phyloP scores from a whole-genome alignment of 768 basidiomycete genomes.

The Amanita rimosa region DNA sequence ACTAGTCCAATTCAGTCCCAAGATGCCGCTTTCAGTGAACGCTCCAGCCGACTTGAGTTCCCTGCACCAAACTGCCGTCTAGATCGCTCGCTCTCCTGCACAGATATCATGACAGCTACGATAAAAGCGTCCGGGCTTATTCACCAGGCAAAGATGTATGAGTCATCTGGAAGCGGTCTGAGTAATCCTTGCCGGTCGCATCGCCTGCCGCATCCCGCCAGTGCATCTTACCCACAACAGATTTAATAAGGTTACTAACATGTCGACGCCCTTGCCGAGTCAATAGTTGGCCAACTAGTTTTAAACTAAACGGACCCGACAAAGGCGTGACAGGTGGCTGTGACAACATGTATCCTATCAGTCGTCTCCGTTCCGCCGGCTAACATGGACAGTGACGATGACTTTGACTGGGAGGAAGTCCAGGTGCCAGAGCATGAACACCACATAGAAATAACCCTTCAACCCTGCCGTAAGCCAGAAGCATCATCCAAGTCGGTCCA shows the following conservation, averaged over 20 bases:
- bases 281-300: too few relatives aligned
- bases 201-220: too few relatives aligned
- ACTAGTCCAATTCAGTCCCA: not conserved
- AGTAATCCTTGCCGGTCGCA: too few relatives aligned
- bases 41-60: not conserved
- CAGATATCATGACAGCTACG: too few relatives aligned
- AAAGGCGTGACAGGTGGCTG: not conserved
- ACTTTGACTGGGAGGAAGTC: conserved; percentile 77
- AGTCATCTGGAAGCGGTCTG: too few relatives aligned
- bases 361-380: conserved; percentile 9
- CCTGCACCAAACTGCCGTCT: not conserved
- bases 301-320: too few relatives aligned
- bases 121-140: too few relatives aligned
- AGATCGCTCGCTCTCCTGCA: too few relatives aligned
- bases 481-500: conserved; percentile 33
- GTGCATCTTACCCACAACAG: too few relatives aligned
- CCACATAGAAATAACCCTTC: conserved; percentile 65
- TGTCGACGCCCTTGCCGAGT: too few relatives aligned
- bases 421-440: conserved; percentile 40
- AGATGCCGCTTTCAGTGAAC: not conserved
- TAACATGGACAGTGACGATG: conserved; percentile 44
- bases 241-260: too few relatives aligned
- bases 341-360: not conserved
- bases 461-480: conserved; percentile 26
- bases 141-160: too few relatives aligned